Conservation (phyloP, 2,329 filamentous ascomycete species). For the Orbilia ellipsospora region DNA sequence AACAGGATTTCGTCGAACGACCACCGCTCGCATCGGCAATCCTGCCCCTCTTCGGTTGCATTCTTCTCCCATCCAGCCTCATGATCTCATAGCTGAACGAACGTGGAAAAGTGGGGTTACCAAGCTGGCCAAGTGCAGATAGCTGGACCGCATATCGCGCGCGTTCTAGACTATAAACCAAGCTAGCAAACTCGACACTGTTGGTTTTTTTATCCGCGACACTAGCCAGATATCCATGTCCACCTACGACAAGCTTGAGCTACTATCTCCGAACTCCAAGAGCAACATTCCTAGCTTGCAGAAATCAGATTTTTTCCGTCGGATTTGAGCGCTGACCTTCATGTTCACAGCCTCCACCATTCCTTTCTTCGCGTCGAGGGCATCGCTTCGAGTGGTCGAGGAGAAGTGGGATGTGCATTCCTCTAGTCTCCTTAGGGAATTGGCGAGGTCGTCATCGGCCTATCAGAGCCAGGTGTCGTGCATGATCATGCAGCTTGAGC, state of each 20-base stretch:
- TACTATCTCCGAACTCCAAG: constrained; percentile 34
- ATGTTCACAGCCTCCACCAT: constrained; percentile 52
- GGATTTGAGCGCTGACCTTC: constrained; percentile 13
- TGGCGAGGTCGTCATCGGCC: constrained; percentile 1
- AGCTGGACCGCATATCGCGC: constrained; percentile 7
- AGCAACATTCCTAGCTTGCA: constrained; percentile 2
- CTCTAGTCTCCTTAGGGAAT: neutral
- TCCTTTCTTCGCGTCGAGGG: neutral
- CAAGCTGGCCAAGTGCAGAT: constrained; percentile 13
- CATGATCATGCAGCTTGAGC: neutral
- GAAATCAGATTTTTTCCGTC: constrained; percentile 19
- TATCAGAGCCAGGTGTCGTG: constrained; percentile 7
- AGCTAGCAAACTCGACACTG: constrained; percentile 15
- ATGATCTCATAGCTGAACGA: constrained; percentile 39
- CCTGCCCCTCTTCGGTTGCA: constrained; percentile 32
- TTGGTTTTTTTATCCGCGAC: no score
- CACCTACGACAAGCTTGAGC: neutral
- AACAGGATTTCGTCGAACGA: constrained; percentile 34
- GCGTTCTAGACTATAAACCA: constrained; percentile 15
- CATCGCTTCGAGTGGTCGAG: constrained; percentile 26
- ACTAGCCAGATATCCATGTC: constrained; percentile 1
- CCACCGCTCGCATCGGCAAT: constrained; percentile 24
- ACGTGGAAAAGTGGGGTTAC: constrained; percentile 29
- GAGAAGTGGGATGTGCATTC: neutral
- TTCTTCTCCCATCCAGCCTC: neutral